Conservation (phyloP, 2,329 filamentous ascomycete species). For the Achaetomium macrosporum region DNA sequence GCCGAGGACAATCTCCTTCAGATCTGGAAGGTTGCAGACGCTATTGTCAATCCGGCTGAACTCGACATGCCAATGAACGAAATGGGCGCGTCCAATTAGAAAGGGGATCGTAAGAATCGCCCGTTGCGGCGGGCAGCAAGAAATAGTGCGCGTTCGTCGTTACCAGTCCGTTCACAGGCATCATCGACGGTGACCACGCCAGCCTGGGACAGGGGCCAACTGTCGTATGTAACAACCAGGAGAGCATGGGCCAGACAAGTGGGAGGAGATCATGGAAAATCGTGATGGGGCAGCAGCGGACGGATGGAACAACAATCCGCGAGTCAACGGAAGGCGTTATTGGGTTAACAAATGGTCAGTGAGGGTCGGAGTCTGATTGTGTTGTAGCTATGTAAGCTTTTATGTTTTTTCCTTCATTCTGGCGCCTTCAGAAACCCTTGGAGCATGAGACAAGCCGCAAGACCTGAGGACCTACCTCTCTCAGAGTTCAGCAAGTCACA, state of each 20-base stretch:
- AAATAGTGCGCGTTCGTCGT: background rate
- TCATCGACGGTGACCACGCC: too few relatives aligned
- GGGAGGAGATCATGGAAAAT: background rate
- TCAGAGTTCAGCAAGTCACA: too few relatives aligned
- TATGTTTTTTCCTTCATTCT: too few relatives aligned
- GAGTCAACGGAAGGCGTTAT: background rate
- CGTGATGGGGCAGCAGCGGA: too few relatives aligned
- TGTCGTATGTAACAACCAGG: constrained; percentile 10
- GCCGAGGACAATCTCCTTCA: constrained; percentile 96
- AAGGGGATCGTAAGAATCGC: constrained; percentile 11
- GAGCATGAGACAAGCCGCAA: too few relatives aligned
- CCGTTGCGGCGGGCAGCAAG: background rate
- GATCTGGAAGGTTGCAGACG: constrained; percentile 82
- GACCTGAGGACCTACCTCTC: too few relatives aligned
- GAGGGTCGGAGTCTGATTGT: too few relatives aligned
- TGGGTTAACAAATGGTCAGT: too few relatives aligned
- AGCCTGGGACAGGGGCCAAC: too few relatives aligned
- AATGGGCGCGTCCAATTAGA: constrained; percentile 40
- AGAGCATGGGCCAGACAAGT: constrained; percentile 4
- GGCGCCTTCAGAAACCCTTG: too few relatives aligned
- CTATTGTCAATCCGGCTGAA: constrained; percentile 72
- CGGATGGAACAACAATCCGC: too few relatives aligned
- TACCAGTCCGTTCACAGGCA: background rate
- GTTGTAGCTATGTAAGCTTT: too few relatives aligned
- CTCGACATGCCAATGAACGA: constrained; percentile 72